Base-by-base conservation (phyloP, 208 protist genomes). In the Porcisia hertigi region DNA sequence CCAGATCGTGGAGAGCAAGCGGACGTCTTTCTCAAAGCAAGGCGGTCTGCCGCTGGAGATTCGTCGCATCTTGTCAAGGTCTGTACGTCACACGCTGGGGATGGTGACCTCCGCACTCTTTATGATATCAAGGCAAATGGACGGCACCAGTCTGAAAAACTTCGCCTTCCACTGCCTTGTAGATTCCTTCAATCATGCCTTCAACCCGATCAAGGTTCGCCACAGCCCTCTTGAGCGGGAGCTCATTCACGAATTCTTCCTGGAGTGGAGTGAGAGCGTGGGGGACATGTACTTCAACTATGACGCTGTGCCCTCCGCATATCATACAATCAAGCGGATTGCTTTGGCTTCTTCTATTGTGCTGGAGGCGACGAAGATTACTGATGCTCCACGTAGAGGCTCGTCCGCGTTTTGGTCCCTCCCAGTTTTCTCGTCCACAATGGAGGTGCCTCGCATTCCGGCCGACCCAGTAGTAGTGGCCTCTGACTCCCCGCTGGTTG, bases 251-350 rank as follows among this genome's bases (percentile, higher is more conserved):
- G 72, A 86, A 41, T 94, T 96, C 71, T 91, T 95, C 69, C 43
- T 87, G n/a, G 80, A 92, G 20, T 94, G 90, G 90, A 85, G 79
- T 3, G 59, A 75, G 43, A 87, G 83, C 47, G 84, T 96, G 8
- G 76, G 80, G 36, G 90, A 93, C 74, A 76, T 91, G 64, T 94
- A 96, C 81, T 96, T 96, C 73, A 90, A 91, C 80, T 84, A 85
- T 67, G 80, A 86, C 59, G 45, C 43, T 49, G 89, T 91, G 0
- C 81, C 87, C 8, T 52, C 76, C 1, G 79, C 78, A 0, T 86
- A 92, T 69, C 84, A 85, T 57, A 94, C 88, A 5, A 86, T 94
- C 58, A 79, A 83, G 66, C 85, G 85, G 47, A 89, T 96, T 57
- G 92, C 92, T 1, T 71, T 89, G 34, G 88, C 88, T 20, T 93